Evolutionary conservation across 2,329 filamentous ascomycete species (phyloP).

Genomic region (Fusarium drepaniforme): DNA sequence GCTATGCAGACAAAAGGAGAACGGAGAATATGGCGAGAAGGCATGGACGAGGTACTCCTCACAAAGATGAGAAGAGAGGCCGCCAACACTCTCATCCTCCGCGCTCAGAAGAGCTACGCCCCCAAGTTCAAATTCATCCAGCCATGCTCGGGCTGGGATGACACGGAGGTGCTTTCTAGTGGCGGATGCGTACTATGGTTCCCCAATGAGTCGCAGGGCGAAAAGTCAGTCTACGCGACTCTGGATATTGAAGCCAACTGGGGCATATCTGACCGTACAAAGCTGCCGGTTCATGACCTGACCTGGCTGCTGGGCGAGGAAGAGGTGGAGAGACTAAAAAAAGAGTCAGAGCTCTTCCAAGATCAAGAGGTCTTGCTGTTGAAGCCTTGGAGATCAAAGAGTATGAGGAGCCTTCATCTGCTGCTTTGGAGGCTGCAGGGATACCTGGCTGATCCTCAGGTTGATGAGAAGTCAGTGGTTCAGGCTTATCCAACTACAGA

Average conservation of each 20-base stretch:
- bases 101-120: constrained; percentile 18
- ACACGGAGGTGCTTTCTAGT: constrained; percentile 53
- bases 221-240: constrained; percentile 57
- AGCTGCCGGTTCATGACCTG: constrained; percentile 67
- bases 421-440: constrained; percentile 71
- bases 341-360: constrained; percentile 49
- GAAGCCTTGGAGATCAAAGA: constrained; percentile 50
- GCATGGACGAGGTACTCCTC: constrained; percentile 68
- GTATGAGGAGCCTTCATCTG: constrained; percentile 60
- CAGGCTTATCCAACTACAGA: not conserved
- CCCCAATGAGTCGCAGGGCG: constrained; percentile 33
- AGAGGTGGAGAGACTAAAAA: constrained; percentile 55
- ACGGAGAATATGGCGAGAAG: constrained; percentile 53
- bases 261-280: constrained; percentile 37
- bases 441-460: constrained; percentile 53
- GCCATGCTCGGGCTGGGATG: constrained; percentile 58
- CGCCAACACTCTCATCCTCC: constrained; percentile 57
- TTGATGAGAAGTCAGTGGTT: not conserved
- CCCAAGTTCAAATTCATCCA: constrained; percentile 53
- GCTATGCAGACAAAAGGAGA: constrained; percentile 20
- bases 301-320: constrained; percentile 62
- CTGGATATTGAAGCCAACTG: constrained; percentile 49
- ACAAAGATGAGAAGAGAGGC: constrained; percentile 62
- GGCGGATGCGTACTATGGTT: constrained; percentile 62
- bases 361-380: constrained; percentile 59